These are phyloP conservation scores for Aspergillus ellipticus DNA, from an alignment of 495 filamentous ascomycete species.

Conservation along the genomic window DNA sequence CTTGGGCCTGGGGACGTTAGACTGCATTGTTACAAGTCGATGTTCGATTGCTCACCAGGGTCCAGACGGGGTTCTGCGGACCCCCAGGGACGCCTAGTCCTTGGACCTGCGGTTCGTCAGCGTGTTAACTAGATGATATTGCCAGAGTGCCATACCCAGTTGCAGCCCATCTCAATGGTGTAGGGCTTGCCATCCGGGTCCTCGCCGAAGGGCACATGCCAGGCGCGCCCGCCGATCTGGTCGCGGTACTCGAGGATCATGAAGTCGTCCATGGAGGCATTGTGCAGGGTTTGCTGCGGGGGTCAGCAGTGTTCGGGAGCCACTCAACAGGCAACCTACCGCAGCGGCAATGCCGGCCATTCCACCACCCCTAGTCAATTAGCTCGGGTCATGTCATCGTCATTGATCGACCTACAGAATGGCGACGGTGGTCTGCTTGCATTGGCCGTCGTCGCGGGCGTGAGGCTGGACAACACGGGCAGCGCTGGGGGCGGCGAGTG, in stretches of 20 bases:
- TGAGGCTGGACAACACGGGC: constrained; percentile 21
- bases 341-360: constrained; percentile 68
- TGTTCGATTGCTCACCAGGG: constrained; percentile 43
- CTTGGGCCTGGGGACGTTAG: constrained; percentile 39
- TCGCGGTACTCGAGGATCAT: constrained; percentile 64
- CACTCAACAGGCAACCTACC: constrained; percentile 23
- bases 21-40: background rate
- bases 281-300: constrained; percentile 56
- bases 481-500: constrained; percentile 11
- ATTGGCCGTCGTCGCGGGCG: constrained; percentile 22
- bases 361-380: constrained; percentile 25
- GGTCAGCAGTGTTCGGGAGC: background rate
- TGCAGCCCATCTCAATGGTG: constrained; percentile 60
- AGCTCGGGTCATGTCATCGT: background rate
- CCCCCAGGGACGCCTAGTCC: constrained; percentile 44
- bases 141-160: constrained; percentile 47
- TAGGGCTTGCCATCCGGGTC: constrained; percentile 48
- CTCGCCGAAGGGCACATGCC: constrained; percentile 54
- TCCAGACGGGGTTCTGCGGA: constrained; percentile 65
- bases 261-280: constrained; percentile 62
- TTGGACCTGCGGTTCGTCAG: constrained; percentile 46
- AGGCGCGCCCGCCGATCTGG: constrained; percentile 58
- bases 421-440: constrained; percentile 39
- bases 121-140: background rate
- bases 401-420: constrained; percentile 25